Evolutionary conservation across 148 eudicot species (phyloP), one percentile per base, ranked within the genome.

Genomic region (Cornus kousa): DNA sequence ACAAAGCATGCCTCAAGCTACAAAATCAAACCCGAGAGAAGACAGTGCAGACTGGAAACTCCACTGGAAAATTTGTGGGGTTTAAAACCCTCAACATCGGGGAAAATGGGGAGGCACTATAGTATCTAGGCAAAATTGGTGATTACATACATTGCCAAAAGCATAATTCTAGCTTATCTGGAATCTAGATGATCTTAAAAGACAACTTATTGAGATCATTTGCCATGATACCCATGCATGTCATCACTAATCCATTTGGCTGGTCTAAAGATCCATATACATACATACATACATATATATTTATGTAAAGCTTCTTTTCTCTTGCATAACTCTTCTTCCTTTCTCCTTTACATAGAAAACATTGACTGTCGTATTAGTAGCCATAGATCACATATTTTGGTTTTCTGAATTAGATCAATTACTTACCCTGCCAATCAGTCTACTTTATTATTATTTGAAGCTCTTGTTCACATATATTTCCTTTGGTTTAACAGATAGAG

Each of bases 401-500:
- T 43, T 43, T 43, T 43, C 8, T 43, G 48, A 11, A 37, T 2
- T 2, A 11, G 19, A 53, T 53, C 59, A 14, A 53, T 16, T 16
- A 53, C 12, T 53, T 53, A 3, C 12, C 7, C 16, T 17, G 16
- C 35, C 22, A 16, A 57, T 20, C n/a, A 33, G 4, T 14, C 2
- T 35, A 35, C 37, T 35, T 35, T 5, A 50, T 48, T 17, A 33
- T 53, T 39, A 22, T 50, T 64, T 75, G 13, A 22, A 35, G 14
- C 8, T 62, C 37, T 76, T 65, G 40, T 40, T 67, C 22, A 31
- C 31, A 16, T 48, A 67, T 66, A 35, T 11, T 69, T 55, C 39
- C 17, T 78, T 74, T 74, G n/a, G 33, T 67, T 72, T 46, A 43
- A 77, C 89, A 94, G 95, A 94, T 78, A 91, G 83, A 86, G 79